Conservation (phyloP, 257 asterid species). For the Coffea canephora region DNA sequence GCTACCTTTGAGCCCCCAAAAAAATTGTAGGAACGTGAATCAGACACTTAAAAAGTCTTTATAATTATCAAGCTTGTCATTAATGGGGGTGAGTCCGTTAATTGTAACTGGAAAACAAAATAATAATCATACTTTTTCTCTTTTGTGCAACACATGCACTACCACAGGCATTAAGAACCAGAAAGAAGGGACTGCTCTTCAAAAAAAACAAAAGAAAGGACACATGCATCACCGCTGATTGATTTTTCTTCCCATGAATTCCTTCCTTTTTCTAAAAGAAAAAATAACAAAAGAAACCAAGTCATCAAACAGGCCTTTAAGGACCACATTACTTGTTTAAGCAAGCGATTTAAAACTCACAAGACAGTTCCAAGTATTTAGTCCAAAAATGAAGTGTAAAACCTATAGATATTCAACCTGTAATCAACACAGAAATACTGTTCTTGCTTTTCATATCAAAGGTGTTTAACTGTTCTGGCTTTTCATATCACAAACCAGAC, state of each 20-base stretch:
- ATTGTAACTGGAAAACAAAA: not conserved
- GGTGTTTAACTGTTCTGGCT: not conserved
- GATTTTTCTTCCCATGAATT: too few species aligned
- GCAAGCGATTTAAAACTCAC: not conserved
- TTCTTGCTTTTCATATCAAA: not conserved
- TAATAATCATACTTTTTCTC: not conserved
- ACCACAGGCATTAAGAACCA: not conserved
- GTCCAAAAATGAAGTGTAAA: not conserved
- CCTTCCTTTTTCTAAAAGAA: not conserved
- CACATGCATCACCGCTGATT: not conserved
- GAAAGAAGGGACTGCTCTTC: too few species aligned
- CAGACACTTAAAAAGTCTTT: not conserved
- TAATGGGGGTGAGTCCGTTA: not conserved
- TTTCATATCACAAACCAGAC: not conserved
- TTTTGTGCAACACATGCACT: not conserved
- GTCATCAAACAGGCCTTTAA: not conserved
- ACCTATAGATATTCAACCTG: not conserved
- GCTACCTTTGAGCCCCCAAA: not conserved
- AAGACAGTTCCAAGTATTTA: not conserved
- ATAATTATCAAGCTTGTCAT: not conserved
- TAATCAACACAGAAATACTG: not conserved
- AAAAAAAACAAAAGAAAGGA: not conserved
- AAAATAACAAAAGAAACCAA: not conserved
- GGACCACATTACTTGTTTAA: not conserved
- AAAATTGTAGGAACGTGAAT: not conserved